phyloP scores from a whole-genome alignment of 345 rosid species.

The Psidium friedrichsthalianum region DNA sequence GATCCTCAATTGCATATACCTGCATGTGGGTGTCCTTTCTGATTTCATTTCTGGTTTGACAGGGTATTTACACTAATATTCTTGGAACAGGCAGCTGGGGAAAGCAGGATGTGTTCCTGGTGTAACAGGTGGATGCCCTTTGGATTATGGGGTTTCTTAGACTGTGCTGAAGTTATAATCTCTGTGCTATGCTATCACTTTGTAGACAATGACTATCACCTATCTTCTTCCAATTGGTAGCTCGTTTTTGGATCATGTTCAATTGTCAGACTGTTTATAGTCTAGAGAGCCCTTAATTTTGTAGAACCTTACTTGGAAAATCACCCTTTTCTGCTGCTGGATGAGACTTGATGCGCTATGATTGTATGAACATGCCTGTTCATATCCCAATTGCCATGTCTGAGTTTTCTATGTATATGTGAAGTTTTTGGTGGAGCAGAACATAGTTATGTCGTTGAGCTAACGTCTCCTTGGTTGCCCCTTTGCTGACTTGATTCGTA shows the following conservation, averaged over 20 bases:
- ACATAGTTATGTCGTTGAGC: not conserved
- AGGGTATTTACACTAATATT: not conserved
- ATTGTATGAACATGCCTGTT: not conserved
- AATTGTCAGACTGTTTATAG: not conserved
- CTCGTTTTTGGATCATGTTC: not conserved
- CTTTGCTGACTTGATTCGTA: not conserved
- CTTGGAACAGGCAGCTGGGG: not conserved
- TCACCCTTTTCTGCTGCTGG: not conserved
- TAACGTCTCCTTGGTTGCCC: not conserved
- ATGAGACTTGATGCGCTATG: not conserved
- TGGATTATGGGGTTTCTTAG: not conserved
- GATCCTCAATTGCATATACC: not conserved
- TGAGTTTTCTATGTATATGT: not conserved
- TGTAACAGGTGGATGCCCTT: not conserved
- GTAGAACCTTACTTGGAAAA: not conserved
- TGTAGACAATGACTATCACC: not conserved
- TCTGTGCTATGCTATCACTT: not conserved
- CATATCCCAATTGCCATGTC: not conserved
- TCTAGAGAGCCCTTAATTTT: not conserved
- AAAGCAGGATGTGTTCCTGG: not conserved
- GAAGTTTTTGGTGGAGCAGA: not conserved
- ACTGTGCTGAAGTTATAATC: not conserved
- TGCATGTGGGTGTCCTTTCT: not conserved
- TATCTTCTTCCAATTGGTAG: not conserved
- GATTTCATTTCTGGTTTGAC: not conserved